Percentiles rank a stretch among this genome's conserved stretches.
phyloP scores from a whole-genome alignment of 768 basidiomycete genomes.

The Pleurotus citrinopileatus region DNA sequence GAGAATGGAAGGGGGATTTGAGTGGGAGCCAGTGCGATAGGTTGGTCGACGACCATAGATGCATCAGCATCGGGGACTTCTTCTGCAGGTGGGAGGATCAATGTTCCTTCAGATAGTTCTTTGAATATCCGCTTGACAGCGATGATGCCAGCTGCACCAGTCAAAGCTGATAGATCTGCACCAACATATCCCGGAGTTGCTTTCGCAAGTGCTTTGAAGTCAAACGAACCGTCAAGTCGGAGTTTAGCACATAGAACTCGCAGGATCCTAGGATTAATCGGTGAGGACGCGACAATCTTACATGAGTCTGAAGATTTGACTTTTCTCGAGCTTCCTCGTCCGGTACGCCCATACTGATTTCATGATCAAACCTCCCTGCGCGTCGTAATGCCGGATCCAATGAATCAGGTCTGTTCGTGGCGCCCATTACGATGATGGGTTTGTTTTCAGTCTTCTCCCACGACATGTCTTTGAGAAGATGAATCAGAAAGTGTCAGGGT shows the following conservation, averaged over 20 bases:
- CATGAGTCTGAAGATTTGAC: slow-evolving; percentile 41
- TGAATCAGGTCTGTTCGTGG: slow-evolving; percentile 94
- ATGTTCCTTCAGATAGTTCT: slow-evolving; percentile 62
- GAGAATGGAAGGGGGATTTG: slow-evolving; percentile 14
- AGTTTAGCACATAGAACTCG: slow-evolving; percentile 83
- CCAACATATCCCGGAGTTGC: slow-evolving; percentile 97
- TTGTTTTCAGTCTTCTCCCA: slow-evolving; percentile 94
- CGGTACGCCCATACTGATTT: slow-evolving; percentile 97
- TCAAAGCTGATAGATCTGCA: slow-evolving; percentile 87
- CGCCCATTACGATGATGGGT: slow-evolving; percentile 92
- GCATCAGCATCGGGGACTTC: slow-evolving; percentile 22
- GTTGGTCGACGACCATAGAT: slow-evolving; percentile 42
- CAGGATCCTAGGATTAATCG: slow-evolving; percentile 63
- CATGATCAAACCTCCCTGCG: slow-evolving; percentile 95
- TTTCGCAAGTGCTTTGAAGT: slow-evolving; percentile 83
- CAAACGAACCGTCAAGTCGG: slow-evolving; percentile 82
- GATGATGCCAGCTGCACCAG: slow-evolving; percentile 91
- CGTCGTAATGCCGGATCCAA: slow-evolving; percentile 90
- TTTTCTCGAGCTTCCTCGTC: slow-evolving; percentile 87
- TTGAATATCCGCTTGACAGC: slow-evolving; percentile 97
- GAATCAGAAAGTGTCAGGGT: neutral
- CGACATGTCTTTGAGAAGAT: slow-evolving; percentile 65
- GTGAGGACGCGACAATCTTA: neutral
- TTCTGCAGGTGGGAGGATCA: slow-evolving; percentile 48
- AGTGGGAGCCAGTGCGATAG: slow-evolving; percentile 9